Conservation (phyloP, 139 green algal species). For the Picochlorum sp. region DNA sequence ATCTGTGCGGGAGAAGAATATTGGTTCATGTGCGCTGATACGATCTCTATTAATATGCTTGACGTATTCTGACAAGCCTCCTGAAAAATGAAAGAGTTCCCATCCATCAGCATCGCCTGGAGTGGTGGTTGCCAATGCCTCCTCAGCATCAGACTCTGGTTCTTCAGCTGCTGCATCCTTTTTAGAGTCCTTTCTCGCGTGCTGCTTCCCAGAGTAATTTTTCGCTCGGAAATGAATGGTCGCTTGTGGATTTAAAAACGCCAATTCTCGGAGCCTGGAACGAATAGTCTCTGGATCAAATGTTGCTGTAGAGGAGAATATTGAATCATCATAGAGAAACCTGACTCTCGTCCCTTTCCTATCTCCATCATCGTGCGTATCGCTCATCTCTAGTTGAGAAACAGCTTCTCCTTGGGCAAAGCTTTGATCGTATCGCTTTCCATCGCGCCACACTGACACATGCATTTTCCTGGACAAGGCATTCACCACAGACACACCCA, state of each 20-base stretch:
- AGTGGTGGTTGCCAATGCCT: not conserved
- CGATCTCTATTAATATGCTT: constrained; percentile 56
- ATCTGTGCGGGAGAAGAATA: constrained; percentile 44
- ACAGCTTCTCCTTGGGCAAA: constrained; percentile 56
- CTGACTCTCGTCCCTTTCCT: constrained; percentile 57
- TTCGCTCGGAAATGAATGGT: constrained; percentile 46
- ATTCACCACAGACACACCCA: constrained; percentile 94
- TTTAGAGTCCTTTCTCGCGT: not conserved
- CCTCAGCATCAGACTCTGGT: not conserved
- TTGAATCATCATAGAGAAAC: constrained; percentile 75
- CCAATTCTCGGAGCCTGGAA: constrained; percentile 81
- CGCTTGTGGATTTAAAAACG: constrained; percentile 85
- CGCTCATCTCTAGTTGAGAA: not conserved
- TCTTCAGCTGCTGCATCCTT: not conserved
- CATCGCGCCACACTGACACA: constrained; percentile 62
- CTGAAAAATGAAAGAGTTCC: constrained; percentile 54
- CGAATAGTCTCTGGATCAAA: constrained; percentile 77
- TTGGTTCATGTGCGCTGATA: constrained; percentile 60
- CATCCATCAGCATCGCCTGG: constrained; percentile 30
- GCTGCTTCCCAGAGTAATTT: not conserved
- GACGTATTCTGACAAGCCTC: constrained; percentile 85
- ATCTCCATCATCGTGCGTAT: constrained; percentile 16
- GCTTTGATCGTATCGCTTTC: constrained; percentile 50
- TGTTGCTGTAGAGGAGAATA: constrained; percentile 55
- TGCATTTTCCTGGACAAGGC: constrained; percentile 76